Conservation (phyloP, 176 grass and related monocot species). For the Calamus simplicifolius region DNA sequence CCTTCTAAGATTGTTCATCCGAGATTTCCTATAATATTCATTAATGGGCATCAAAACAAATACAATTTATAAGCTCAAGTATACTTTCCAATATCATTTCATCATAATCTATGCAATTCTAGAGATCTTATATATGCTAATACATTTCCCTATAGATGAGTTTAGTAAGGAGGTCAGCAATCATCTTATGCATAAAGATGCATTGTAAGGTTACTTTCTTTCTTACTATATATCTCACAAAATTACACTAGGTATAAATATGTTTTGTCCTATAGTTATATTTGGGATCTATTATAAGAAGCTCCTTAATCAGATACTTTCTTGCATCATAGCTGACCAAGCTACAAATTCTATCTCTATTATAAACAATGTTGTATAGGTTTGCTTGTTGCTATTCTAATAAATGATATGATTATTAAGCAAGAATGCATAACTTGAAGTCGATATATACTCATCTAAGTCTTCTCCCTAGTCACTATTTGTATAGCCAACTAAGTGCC, state of each 20-base stretch:
- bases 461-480: not conserved
- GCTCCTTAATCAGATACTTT: not conserved
- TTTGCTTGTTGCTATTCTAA: not conserved
- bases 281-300: not conserved
- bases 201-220: not conserved
- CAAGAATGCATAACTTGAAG: not conserved
- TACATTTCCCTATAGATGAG: not conserved
- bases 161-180: not conserved
- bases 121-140: no score
- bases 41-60: no score
- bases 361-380: not conserved
- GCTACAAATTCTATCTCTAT: not conserved
- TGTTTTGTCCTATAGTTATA: not conserved
- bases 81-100: no score
- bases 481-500: not conserved
- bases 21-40: no score
- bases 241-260: not conserved
- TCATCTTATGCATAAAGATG: not conserved
- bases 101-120: no score
- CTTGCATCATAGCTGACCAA: not conserved
- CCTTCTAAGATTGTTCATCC: no score
- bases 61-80: no score
- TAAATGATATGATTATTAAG: not conserved
- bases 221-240: not conserved
- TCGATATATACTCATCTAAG: not conserved